These are phyloP conservation scores for Tardiomyces depauwii DNA, from an alignment of 1,139 yeast genomes.

Conservation along the genomic window DNA sequence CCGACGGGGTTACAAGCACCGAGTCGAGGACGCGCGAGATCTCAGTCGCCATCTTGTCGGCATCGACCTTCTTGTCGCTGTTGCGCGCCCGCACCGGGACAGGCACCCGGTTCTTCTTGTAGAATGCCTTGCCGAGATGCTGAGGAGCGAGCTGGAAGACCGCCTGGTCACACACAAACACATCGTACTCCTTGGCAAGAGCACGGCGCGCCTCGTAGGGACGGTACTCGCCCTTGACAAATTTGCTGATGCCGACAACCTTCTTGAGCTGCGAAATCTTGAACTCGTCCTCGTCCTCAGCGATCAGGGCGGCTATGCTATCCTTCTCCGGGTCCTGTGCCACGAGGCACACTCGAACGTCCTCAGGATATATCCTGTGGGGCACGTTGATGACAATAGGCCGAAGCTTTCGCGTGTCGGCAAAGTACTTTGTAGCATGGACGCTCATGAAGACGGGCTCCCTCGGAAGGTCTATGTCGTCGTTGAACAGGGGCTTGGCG, in stretches of 20 bases:
- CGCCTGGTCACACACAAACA: constrained; percentile 78
- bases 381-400: constrained; percentile 52
- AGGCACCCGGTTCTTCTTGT: constrained; percentile 52
- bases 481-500: constrained; percentile 37
- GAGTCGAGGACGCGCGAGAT: constrained; percentile 47
- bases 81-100: constrained; percentile 45
- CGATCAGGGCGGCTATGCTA: constrained; percentile 43
- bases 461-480: constrained; percentile 36
- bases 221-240: constrained; percentile 32
- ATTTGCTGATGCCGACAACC: constrained; percentile 30
- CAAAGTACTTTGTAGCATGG: constrained; percentile 51
- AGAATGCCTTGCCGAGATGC: constrained; percentile 70
- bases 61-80: constrained; percentile 10
- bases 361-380: constrained; percentile 35
- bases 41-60: constrained; percentile 45
- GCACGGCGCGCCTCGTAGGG: constrained; percentile 32
- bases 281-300: constrained; percentile 40
- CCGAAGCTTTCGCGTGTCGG: constrained; percentile 56
- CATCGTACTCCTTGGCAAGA: constrained; percentile 34
- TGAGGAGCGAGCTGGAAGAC: constrained; percentile 73
- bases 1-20: constrained; percentile 57
- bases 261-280: constrained; percentile 19
- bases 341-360: constrained; percentile 53
- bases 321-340: constrained; percentile 57
- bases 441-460: constrained; percentile 41